phyloP scores from a whole-genome alignment of 306 rosid genomes.

The Casuarina equisetifolia region DNA sequence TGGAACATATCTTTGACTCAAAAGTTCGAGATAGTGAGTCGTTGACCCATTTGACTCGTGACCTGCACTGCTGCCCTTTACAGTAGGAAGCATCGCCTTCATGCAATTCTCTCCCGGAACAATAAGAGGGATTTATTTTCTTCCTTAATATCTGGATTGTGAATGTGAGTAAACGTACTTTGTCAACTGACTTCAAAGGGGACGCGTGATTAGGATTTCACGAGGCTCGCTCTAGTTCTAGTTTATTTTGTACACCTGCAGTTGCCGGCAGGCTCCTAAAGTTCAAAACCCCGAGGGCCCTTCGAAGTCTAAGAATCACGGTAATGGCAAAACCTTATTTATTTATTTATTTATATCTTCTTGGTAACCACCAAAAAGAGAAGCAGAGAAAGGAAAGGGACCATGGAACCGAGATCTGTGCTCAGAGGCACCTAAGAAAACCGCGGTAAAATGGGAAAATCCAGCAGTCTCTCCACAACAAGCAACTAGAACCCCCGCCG shows the following conservation, averaged over 20 bases:
- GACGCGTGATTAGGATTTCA: neutral
- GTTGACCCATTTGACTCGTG: neutral
- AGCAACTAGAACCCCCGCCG: slow-evolving; percentile 30
- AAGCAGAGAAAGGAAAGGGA: neutral
- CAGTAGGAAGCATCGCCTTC: neutral
- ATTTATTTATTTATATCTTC: neutral
- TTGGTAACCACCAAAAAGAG: neutral
- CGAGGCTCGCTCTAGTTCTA: neutral
- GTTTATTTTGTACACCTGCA: too few species aligned
- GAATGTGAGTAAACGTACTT: too few species aligned
- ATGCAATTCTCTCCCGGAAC: too few species aligned
- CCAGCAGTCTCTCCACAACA: slow-evolving; percentile 24
- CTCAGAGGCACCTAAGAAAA: slow-evolving; percentile 37
- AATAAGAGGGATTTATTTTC: too few species aligned
- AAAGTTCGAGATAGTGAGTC: neutral
- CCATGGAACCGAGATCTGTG: neutral
- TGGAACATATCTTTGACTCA: neutral
- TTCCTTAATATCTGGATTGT: too few species aligned
- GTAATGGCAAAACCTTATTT: neutral
- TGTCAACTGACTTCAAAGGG: neutral
- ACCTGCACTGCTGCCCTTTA: neutral
- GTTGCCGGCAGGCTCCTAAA: too few species aligned
- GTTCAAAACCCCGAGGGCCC: neutral
- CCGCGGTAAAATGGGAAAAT: slow-evolving; percentile 6
- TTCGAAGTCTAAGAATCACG: neutral